Base-by-base conservation (phyloP, 2,329 filamentous ascomycete species). In the Aureobasidium leucospermi region DNA sequence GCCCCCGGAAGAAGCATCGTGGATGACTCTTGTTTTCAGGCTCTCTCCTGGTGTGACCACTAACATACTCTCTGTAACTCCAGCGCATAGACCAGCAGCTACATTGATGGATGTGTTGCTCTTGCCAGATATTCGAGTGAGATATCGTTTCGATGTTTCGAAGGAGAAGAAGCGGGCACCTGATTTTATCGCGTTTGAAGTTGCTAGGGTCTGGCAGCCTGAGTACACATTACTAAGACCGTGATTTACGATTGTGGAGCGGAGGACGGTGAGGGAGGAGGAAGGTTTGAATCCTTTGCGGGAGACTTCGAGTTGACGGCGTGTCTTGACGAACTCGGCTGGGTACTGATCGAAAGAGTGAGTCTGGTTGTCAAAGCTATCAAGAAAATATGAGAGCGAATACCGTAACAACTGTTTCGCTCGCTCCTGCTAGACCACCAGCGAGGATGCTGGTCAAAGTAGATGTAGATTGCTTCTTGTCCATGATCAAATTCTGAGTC, bases 11-110 rank as follows among this genome's bases (percentile, higher is more conserved):
- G 63, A 65, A 15, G 62, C 53, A 34, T 68, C 67, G 29, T 69
- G 62, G 15, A 70, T 62, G 15, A 68, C 61, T 28, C 65, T 62
- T 5, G 65, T 70, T 48, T 69, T 69, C 49, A 68, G 48, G 38
- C 66, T 66, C 52, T 69, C 67, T 6, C 66, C 66, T 11, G 68
- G 66, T 19, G 67, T 67, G 13, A 69, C 66, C 15, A 69, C 66
- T 4, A 63, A 55, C 2, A 68, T 42, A 13, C 63, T 65, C 47
- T 68, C 67, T 0, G 62, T 56, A 1, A 66, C 43, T 0, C 67
- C 67, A 1, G 66, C 67, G 15, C 60, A 62, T 0, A 69, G 47
- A 6, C 67, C 68, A 0, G 68, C 61, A 0, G 66, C 51, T 16
- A 68, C 62, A 38, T 64, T 68, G 0, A 65, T 62, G 56, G 59